phyloP scores from a whole-genome alignment of 2,329 filamentous ascomycete genomes.

The Mollisiaceae sp. region DNA sequence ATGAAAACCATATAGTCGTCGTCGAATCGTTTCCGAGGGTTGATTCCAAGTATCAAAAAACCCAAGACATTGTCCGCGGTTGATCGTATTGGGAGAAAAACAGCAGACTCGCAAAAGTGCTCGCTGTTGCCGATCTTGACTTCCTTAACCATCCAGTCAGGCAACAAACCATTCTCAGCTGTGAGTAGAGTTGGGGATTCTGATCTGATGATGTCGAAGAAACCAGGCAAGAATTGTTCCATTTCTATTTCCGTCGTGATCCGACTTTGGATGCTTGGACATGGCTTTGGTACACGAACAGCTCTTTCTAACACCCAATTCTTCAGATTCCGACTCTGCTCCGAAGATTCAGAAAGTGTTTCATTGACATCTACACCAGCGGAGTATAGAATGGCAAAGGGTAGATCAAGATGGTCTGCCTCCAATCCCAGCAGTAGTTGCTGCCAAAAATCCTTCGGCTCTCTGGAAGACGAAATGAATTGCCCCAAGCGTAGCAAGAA shows the following conservation, averaged over 20 bases:
- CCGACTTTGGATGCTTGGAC: conserved; percentile 18
- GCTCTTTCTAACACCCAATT: conserved; percentile 34
- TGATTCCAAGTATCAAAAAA: conserved; percentile 79
- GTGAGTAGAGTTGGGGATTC: conserved; percentile 27
- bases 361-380: conserved; percentile 37
- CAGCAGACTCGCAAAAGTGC: conserved; percentile 64
- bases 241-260: conserved; percentile 18
- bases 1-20: conserved; percentile 81
- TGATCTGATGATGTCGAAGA: conserved; percentile 28
- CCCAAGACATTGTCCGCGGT: conserved; percentile 72
- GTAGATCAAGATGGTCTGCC: conserved; percentile 40
- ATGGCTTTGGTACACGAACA: conserved; percentile 23
- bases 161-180: conserved; percentile 56
- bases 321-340: conserved; percentile 22
- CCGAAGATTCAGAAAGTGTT: conserved; percentile 30
- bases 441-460: conserved; percentile 44
- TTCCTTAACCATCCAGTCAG: conserved; percentile 60
- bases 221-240: conserved; percentile 25
- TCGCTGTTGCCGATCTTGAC: conserved; percentile 68
- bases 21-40: conserved; percentile 78
- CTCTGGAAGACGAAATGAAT: conserved; percentile 37
- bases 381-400: conserved; percentile 44
- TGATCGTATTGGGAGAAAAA: conserved; percentile 72
- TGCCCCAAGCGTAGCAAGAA: conserved; percentile 48
- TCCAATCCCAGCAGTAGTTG: conserved; percentile 36